Conservation (phyloP, 805 yeast genomes). For the Zygoascus biomembranicola region DNA sequence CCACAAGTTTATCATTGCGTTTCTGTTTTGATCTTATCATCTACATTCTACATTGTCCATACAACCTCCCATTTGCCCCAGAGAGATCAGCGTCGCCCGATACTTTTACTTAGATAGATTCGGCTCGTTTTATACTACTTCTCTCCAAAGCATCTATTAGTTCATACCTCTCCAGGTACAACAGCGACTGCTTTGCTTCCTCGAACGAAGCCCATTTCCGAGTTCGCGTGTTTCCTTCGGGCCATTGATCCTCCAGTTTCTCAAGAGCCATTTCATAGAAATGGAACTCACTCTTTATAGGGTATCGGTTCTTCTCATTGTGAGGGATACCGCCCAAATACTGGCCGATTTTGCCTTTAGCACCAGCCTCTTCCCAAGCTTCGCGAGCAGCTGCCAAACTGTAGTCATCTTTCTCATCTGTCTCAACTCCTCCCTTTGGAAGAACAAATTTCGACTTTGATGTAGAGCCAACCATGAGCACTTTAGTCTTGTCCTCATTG, state of each 20-base stretch:
- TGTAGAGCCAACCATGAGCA: conserved; percentile 72
- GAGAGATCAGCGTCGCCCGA: too few relatives aligned
- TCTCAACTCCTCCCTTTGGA: conserved; percentile 94
- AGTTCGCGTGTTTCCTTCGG: conserved; percentile 56
- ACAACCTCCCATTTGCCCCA: too few relatives aligned
- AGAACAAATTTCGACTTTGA: conserved; percentile 71
- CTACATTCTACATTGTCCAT: too few relatives aligned
- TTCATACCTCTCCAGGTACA: conserved; percentile 25
- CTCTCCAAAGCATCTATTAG: conserved; percentile 25
- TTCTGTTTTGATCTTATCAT: too few relatives aligned
- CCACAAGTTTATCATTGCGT: too few relatives aligned
- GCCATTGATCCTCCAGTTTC: conserved; percentile 57
- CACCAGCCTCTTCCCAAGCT: conserved; percentile 98
- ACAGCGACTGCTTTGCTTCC: conserved; percentile 26
- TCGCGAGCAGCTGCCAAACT: conserved; percentile 65
- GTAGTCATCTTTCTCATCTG: conserved; percentile 48
- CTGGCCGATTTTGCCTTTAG: conserved; percentile 50
- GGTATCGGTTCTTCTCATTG: conserved; percentile 27
- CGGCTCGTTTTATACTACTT: conserved; percentile 1
- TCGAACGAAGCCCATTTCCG: conserved; percentile 58
- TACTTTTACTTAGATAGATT: too few relatives aligned
- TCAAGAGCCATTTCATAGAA: conserved; percentile 69
- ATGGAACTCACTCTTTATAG: conserved; percentile 81
- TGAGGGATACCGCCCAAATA: conserved; percentile 65
- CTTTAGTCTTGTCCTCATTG: conserved; percentile 45